Evolutionary conservation across 768 basidiomycete species (phyloP), one percentile per base, ranked within the genome.

Genomic region (Phylloporus scabripes): DNA sequence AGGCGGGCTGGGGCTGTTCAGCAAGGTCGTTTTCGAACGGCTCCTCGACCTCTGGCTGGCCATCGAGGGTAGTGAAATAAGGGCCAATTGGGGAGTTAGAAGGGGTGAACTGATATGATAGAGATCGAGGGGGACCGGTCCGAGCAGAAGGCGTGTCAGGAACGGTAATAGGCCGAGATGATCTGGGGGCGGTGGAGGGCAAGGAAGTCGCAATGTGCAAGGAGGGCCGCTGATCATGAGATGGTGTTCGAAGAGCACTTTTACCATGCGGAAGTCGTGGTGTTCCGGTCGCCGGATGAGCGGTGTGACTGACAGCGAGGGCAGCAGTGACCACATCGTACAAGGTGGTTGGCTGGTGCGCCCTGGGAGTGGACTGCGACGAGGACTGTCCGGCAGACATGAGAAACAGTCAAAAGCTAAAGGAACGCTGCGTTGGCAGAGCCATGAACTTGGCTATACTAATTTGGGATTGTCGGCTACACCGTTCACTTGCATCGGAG

Each of bases 101-200:
- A 28, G 76, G 66, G 7, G 80, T 74, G 57, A 83, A 82, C 24
- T 77, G 76, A 60, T 79, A 84, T 3, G 84, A 85, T 23, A 87
- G 70, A 0, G 86, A 85, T 34, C 86, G 76, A 4, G 86, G 87
- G 28, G 85, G 84, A 11, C 86, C 87, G 4, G 85, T 87, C 45
- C 86, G 73, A 42, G 71, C 70, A 6, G 83, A 78, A 21, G 87
- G 86, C 0, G 83, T 81, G 42, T 64, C 55, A 29, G 54, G 65
- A 2, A 55, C 33, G 14, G 47, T 10, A 4, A 46, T 17, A 32
- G 54, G 46, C 45, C 54, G 52, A 34, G 23, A 38, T 11, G 40
- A 24, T 12, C 46, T 55, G n/a, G 20, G 29, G 6, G 51, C n/a
- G 9, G 43, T 6, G 11, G 49, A 51, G 38, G 46, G 39, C 28